Base-by-base conservation (phyloP, 768 basidiomycete genomes). In the Boletus reticuloceps region DNA sequence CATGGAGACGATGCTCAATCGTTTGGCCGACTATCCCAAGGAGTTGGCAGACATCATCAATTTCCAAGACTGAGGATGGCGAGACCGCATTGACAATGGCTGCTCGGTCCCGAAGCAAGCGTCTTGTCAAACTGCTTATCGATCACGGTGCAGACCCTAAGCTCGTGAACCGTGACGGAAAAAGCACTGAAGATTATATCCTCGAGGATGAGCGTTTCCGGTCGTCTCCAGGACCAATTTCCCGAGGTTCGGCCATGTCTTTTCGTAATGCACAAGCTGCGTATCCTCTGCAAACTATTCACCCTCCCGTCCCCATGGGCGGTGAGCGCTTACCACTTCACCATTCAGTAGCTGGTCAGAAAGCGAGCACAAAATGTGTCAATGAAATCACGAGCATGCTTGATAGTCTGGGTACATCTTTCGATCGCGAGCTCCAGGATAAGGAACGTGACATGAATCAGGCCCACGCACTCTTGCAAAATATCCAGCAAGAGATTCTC, bases 31-130 rank as follows among this genome's bases (percentile, higher is more conserved):
- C 66, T 99, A 91, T 74, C 95, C 97, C 1, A 90, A 90, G 65
- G 97, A 99, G 71, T 76, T 99, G 31, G 92, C 94, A 32, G 97
- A 99, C 65, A 93, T 99, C 45, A 94, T 99, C 73, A 99, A 99
- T 68, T 98, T 98, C 70, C 97, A 97, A 69, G 96, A 98, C 68
- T n/a, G 94, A 98, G 69, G 97, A 99, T 60, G 96, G 96, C 36
- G 97, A 99, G 74, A 98, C 97, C 8, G 94, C 97, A 12, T 73
- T 99, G 57, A 98, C 97, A 5, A 84, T 99, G 79, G 95, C 97
- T 19, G 96, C 97, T 14, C 82, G 97, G 41, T 98, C 95, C 68
- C 78, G 97, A 53, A 94, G 91, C 72, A 95, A 97, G 72, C 89
- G 95, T 14, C 81, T 99, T 6, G 94, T 98, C 62, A 97, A 95